Evolutionary conservation across 805 yeast species (phyloP).

Genomic region (Scheffersomyces stipitis): DNA sequence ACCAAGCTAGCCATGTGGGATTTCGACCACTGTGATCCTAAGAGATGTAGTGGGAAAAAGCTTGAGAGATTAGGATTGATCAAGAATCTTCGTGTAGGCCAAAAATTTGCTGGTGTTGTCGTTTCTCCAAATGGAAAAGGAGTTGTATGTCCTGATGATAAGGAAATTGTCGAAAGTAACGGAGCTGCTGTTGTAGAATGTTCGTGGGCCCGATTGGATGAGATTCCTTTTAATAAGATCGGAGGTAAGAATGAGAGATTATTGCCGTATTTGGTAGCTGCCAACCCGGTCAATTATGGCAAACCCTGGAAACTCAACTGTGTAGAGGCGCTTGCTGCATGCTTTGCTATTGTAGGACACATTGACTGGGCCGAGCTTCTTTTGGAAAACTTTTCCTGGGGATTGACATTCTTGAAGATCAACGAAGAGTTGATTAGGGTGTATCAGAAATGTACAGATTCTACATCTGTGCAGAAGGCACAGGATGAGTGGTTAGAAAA

Average conservation of each 20-base stretch:
- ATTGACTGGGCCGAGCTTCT: conserved; percentile 83
- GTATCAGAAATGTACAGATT: conserved; percentile 79
- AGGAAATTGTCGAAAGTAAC: conserved; percentile 65
- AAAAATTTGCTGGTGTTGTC: conserved; percentile 85
- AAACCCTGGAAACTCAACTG: conserved; percentile 94
- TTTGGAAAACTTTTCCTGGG: conserved; percentile 87
- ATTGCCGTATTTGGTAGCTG: conserved; percentile 90
- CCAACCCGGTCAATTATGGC: conserved; percentile 96
- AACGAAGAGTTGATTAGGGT: conserved; percentile 74
- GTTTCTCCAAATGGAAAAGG: conserved; percentile 91
- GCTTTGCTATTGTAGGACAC: conserved; percentile 91
- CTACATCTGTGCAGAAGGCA: conserved; percentile 67
- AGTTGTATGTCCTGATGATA: conserved; percentile 88
- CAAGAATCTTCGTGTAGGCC: conserved; percentile 80
- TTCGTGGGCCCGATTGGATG: conserved; percentile 97
- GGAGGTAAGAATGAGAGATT: conserved; percentile 89
- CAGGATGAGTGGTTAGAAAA: conserved; percentile 73
- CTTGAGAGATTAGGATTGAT: conserved; percentile 86
- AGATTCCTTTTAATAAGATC: conserved; percentile 88
- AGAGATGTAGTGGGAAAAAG: conserved; percentile 94
- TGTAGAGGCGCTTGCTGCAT: conserved; percentile 96
- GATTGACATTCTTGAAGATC: conserved; percentile 78
- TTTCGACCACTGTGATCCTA: conserved; percentile 98
- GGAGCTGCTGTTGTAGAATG: conserved; percentile 99
- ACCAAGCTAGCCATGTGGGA: conserved; percentile 98